Conservation (phyloP, 768 basidiomycete genomes). For the Mycena vitilis region DNA sequence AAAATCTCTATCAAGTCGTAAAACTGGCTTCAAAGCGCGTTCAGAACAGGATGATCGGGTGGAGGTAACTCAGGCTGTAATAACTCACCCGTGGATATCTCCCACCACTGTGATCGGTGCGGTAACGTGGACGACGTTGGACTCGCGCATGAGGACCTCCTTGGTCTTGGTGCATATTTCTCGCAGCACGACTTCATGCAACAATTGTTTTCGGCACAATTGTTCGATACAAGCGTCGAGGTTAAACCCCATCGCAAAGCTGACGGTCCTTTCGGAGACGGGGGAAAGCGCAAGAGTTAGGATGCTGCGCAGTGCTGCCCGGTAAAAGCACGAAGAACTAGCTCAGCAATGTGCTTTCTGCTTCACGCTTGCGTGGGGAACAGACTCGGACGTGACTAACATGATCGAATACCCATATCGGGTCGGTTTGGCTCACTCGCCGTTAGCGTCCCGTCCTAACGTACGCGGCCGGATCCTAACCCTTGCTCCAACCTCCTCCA, state of each 20-base stretch:
- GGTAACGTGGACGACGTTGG: conserved; percentile 96
- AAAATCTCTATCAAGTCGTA: conserved; percentile 99
- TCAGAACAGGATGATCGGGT: conserved; percentile 41
- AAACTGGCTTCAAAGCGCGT: conserved; percentile 83
- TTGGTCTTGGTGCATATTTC: conserved; percentile 99
- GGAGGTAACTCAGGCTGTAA: conserved; percentile 9
- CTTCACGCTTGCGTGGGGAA: too few relatives aligned
- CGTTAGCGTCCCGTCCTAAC: background rate
- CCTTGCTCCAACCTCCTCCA: too few relatives aligned
- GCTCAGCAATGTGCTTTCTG: too few relatives aligned
- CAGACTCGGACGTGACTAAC: background rate
- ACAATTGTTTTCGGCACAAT: conserved; percentile 89
- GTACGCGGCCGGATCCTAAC: too few relatives aligned
- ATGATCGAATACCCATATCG: background rate
- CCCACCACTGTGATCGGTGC: conserved; percentile 99
- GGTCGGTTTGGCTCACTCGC: background rate
- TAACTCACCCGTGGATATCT: conserved; percentile 96
- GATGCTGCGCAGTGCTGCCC: too few relatives aligned
- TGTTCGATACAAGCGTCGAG: conserved; percentile 96
- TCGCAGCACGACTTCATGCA: conserved; percentile 93
- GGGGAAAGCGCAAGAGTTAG: too few relatives aligned
- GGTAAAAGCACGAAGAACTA: too few relatives aligned
- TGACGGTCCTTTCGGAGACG: too few relatives aligned
- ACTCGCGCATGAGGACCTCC: conserved; percentile 98
- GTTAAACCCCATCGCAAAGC: conserved; percentile 75